These are phyloP conservation scores for Psilocybe sp. DNA, from an alignment of 768 basidiomycete genomes.

Conservation along the genomic window DNA sequence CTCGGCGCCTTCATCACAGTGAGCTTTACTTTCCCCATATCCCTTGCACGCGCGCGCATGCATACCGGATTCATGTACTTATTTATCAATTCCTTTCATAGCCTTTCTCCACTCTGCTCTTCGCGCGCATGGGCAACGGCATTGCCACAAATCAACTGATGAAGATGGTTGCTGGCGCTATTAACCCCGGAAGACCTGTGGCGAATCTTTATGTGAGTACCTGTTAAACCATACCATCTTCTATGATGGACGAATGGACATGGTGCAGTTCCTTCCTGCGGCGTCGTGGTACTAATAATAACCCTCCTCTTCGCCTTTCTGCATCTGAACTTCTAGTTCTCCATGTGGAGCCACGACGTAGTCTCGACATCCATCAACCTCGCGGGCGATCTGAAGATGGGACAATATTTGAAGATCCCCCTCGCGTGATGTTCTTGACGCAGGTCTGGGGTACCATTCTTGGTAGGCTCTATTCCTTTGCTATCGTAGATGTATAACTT, in stretches of 20 bases:
- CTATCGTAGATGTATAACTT: background rate
- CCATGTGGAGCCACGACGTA: conserved; percentile 68
- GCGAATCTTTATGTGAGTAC: conserved; percentile 63
- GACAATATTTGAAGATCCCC: conserved; percentile 70
- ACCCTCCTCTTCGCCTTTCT: background rate
- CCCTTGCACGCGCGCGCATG: background rate
- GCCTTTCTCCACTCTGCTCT: conserved; percentile 57
- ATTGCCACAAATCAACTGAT: conserved; percentile 59
- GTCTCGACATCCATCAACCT: conserved; percentile 51
- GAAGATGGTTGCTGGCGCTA: conserved; percentile 62
- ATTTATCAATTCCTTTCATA: conserved; percentile 11
- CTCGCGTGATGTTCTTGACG: conserved; percentile 61
- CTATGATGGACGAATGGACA: too few species aligned
- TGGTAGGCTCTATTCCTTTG: conserved; percentile 24
- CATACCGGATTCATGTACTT: background rate
- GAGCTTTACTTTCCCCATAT: conserved; percentile 1
- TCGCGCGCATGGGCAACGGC: conserved; percentile 59
- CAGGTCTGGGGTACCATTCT: conserved; percentile 68
- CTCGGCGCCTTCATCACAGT: conserved; percentile 45
- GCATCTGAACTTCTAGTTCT: conserved; percentile 38
- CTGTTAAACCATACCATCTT: background rate
- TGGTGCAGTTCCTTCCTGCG: too few species aligned
- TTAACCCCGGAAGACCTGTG: conserved; percentile 62
- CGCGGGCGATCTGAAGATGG: conserved; percentile 67
- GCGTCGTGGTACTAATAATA: too few species aligned